phyloP scores from a whole-genome alignment of 1,284 basidiomycete genomes.

The Singerocomus rubriflavus region DNA sequence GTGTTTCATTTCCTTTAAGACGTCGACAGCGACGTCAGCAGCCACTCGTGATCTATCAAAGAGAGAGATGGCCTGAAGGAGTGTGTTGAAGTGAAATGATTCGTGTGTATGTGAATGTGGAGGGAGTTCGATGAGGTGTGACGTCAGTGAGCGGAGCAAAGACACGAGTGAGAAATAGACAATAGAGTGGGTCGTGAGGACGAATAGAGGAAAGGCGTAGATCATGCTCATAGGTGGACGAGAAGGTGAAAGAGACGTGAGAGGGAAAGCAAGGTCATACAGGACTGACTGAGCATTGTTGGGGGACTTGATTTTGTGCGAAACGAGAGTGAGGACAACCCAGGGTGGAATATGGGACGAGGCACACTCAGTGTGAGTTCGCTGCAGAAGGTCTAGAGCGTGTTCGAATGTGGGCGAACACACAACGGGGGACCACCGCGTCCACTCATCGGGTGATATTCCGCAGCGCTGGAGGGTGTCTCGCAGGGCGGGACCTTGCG shows the following conservation, averaged over 20 bases:
- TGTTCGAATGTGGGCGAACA: constrained; percentile 33
- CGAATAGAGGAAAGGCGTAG: constrained; percentile 42
- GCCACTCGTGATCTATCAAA: constrained; percentile 42
- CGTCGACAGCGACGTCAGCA: constrained; percentile 37
- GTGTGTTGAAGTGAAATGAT: constrained; percentile 48
- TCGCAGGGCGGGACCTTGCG: constrained; percentile 6
- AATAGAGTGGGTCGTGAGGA: constrained; percentile 48
- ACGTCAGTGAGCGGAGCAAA: constrained; percentile 43
- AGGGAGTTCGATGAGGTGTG: constrained; percentile 40
- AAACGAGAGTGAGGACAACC: constrained; percentile 50
- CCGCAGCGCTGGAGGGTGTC: constrained; percentile 30
- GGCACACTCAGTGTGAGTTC: neutral
- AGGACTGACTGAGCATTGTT: constrained; percentile 20
- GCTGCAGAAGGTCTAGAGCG: constrained; percentile 29
- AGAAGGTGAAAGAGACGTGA: constrained; percentile 5
- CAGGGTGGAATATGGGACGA: constrained; percentile 40
- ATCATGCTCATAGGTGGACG: constrained; percentile 23
- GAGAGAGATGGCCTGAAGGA: constrained; percentile 51
- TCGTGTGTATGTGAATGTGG: constrained; percentile 33
- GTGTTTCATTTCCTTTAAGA: constrained; percentile 47
- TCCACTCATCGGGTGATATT: constrained; percentile 36
- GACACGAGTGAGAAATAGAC: constrained; percentile 44
- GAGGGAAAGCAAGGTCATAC: constrained; percentile 22
- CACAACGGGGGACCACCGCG: constrained; percentile 37
- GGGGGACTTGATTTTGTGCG: constrained; percentile 42